phyloP scores from a whole-genome alignment of 768 basidiomycete genomes.

The Calocybe indica region DNA sequence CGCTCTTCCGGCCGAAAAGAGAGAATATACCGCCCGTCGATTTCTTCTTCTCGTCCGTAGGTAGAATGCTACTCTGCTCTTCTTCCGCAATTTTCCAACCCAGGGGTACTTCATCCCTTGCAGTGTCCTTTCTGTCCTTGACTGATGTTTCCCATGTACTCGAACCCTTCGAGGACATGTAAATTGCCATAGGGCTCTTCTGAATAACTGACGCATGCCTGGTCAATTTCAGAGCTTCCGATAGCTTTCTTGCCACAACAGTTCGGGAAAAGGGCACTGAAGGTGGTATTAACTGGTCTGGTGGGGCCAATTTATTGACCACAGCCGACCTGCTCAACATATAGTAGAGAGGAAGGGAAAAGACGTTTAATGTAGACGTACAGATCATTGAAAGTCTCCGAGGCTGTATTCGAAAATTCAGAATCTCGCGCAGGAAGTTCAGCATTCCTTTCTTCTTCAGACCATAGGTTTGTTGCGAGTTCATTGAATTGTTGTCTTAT shows the following conservation, averaged over 20 bases:
- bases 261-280: conserved; percentile 47
- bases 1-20: conserved; percentile 52
- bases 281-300: conserved; percentile 44
- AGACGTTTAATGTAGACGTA: too few relatives aligned
- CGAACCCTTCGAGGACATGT: conserved; percentile 65
- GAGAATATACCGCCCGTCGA: conserved; percentile 56
- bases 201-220: conserved; percentile 49
- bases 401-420: too few relatives aligned
- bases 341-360: too few relatives aligned
- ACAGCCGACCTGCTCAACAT: conserved; percentile 29
- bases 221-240: conserved; percentile 58
- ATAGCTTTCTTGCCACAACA: conserved; percentile 50
- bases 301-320: conserved; percentile 41
- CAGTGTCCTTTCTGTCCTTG: conserved; percentile 42
- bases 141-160: conserved; percentile 71
- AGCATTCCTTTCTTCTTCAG: conserved; percentile 13
- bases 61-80: conserved; percentile 28
- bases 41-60: conserved; percentile 45
- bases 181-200: conserved; percentile 63
- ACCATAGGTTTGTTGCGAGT: conserved; percentile 49
- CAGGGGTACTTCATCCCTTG: conserved; percentile 53
- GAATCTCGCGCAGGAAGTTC: too few relatives aligned
- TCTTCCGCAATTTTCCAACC: conserved; percentile 73
- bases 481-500: conserved; percentile 51
- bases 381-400: too few relatives aligned